phyloP scores from a whole-genome alignment of 495 filamentous ascomycete genomes.

The Penicillium dipodomyicola region DNA sequence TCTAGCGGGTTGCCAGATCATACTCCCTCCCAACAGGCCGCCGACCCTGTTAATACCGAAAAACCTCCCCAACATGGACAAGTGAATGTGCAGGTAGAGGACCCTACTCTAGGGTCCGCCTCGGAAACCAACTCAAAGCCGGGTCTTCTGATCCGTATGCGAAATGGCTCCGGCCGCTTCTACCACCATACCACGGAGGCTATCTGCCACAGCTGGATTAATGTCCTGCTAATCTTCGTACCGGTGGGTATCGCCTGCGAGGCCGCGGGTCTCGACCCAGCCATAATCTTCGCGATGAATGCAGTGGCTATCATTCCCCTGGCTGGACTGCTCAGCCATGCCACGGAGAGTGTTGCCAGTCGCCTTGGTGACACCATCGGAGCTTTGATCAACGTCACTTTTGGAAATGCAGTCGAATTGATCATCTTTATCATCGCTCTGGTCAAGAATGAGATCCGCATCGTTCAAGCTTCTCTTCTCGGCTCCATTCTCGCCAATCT shows the following conservation, averaged over 20 bases:
- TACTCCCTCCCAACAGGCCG: constrained; percentile 4
- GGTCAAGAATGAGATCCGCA: constrained; percentile 70
- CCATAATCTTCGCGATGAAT: constrained; percentile 73
- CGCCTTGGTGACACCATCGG: constrained; percentile 78
- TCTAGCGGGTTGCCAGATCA: constrained; percentile 18
- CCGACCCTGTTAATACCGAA: constrained; percentile 16
- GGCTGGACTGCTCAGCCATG: constrained; percentile 73
- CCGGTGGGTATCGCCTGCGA: constrained; percentile 71
- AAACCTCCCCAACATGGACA: constrained; percentile 31
- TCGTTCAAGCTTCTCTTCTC: constrained; percentile 84
- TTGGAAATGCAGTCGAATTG: constrained; percentile 86
- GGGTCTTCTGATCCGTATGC: constrained; percentile 32
- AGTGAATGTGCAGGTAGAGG: constrained; percentile 33
- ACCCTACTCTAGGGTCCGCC: constrained; percentile 23
- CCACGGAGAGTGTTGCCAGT: constrained; percentile 77
- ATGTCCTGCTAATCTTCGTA: constrained; percentile 75
- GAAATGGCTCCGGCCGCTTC: constrained; percentile 38
- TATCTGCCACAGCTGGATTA: constrained; percentile 65
- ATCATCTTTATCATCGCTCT: constrained; percentile 66
- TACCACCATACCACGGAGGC: constrained; percentile 39
- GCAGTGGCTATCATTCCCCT: constrained; percentile 80
- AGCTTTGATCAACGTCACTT: constrained; percentile 81
- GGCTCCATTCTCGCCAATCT: constrained; percentile 88
- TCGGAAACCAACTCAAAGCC: constrained; percentile 27
- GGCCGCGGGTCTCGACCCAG: constrained; percentile 47